Base-by-base conservation (phyloP, 2,329 filamentous ascomycete genomes). In the Fusarium longipes region DNA sequence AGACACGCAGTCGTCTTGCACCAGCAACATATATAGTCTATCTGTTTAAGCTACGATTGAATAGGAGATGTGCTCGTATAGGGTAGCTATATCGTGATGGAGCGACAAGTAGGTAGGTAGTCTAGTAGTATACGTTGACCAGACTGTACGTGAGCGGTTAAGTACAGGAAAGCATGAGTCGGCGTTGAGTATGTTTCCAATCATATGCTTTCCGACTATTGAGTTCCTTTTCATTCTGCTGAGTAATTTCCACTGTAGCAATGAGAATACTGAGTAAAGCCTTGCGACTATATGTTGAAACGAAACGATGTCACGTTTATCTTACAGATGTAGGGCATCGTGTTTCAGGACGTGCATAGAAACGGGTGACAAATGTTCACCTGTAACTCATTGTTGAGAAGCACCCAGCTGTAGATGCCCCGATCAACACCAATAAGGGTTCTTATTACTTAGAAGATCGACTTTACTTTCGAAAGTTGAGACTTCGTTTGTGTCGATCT, bases 381-480 rank as follows among this genome's bases (percentile, higher is more conserved):
- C 2, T 17, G 25, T 43, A 88, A 87, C 83, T 91, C 64, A 91
- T 80, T 91, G 87, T 84, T 89, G 89, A 53, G 74, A 71, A 17
- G 84, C 84, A 24, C 86, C 86, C 74, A 87, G 87, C 42, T 82
- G 86, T 56, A 89, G 87, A n/a, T n/a, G n/a, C n/a, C 74, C 81
- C 82, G 12, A 83, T 90, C 62, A 92, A 91, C 9, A 24, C 25
- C 79, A 91, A 91, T 77, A 81, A 82, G 57, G 89, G 89, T 8
- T 83, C 89, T 91, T 77, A 82, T 92, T 53, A 81, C 91, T 65
- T 89, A 92, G 79, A 89, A 88, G 25, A 83, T 88, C 66, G 82
- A 87, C 50, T 81, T 81, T 29, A 86, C 85, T 10, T 81, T 92
- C 29, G 78, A 86, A 72, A 84, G 87, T 27, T 79, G 89, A 18